Base-by-base conservation (phyloP, 2,329 filamentous ascomycete species). In the Drechmeria coniospora region DNA sequence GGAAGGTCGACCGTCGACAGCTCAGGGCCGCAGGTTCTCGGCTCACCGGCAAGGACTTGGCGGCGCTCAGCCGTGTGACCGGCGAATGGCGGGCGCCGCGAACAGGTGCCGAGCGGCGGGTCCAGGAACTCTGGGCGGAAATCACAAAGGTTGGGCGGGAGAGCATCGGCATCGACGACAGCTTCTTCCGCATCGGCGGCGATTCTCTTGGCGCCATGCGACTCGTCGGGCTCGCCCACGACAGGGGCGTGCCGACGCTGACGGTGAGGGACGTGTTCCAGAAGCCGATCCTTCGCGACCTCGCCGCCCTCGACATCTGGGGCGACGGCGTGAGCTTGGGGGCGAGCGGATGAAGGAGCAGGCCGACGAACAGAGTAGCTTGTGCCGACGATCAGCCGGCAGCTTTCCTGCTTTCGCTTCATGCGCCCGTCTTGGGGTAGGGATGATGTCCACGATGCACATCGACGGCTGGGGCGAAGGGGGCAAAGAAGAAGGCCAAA, bases 191-290 rank as follows among this genome's bases (percentile, higher is more conserved):
- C 13, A 37, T 56, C 4, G 55, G 55, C 5, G 56, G 56, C 6
- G 54, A 59, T 27, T 58, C 54, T 6, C 53, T 59, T 15, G 39
- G 36, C 0, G 53, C 54, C 12, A 59, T 59, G 46, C 40, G 43
- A 2, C 42, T 56, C 16, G 48, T 49, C 5, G 56, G 61, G 11
- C 32, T 41, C 14, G 45, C 43, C 12, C 40, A 45, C 17, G 38
- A 41, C 18, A 36, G 34, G 2, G 40, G 41, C 2, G 27, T 51
- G 5, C n/a, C n/a, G n/a, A 25, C 29, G 11, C 27, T 49, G 13
- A 37, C 43, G 0, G 49, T 51, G 4, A 36, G 36, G 14, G 40
- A 46, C 26, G 32, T 48, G 15, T 41, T 46, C 26, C 34, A 36
- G 12, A 35, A 35, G 23, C 42, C 43, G 28, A 15, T 28, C 1